Base-by-base conservation (phyloP, 495 filamentous ascomycete species). In the Lineolata rhizophorae region DNA sequence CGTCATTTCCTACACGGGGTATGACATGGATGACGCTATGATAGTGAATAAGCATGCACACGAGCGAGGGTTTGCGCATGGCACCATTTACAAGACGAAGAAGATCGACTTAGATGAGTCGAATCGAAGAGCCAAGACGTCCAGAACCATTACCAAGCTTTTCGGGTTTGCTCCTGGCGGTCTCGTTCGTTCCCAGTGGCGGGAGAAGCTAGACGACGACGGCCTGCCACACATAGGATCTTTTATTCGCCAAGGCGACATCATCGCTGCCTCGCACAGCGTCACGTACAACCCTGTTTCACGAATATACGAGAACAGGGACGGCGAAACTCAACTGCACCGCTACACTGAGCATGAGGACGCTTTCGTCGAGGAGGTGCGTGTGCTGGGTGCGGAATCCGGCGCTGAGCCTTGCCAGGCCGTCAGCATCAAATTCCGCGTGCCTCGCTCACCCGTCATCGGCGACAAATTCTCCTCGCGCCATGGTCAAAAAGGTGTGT, bases 1-100 rank as follows among this genome's bases (percentile, higher is more conserved):
- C 32, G 91, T 97, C 48, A 91, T 97, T 36, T 92, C 87, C 3
- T 97, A 97, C 55, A 95, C 87, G 4, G 87, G 85, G 27, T 95
- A 94, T 50, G 87, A 97, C 62, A 95, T 97, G 87, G 87, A 97
- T 60, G 87, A 97, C 56, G 87, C 87, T 51, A 97, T 97, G 87
- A 94, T 97, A 42, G 63, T 97, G 46, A 94, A 94, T 60, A 97
- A 97, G 50, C 94, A 85, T 10, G 71, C 85, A 2, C 80, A 94
- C 54, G 87, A 97, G 52, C 75, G 87, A 36, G 87, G 87, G n/a
- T 95, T 95, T 47, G 84, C 77, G 27, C 69, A 95, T 49, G 87
- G 87, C 27, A 91, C 80, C 5, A 79, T 97, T 47, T 95, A 93
- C 64, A 97, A 97, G 59, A 90, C 81, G 20, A 93, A 94, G 54